Conservation (phyloP, 2,329 filamentous ascomycete species). For the Aspergillus sp. region DNA sequence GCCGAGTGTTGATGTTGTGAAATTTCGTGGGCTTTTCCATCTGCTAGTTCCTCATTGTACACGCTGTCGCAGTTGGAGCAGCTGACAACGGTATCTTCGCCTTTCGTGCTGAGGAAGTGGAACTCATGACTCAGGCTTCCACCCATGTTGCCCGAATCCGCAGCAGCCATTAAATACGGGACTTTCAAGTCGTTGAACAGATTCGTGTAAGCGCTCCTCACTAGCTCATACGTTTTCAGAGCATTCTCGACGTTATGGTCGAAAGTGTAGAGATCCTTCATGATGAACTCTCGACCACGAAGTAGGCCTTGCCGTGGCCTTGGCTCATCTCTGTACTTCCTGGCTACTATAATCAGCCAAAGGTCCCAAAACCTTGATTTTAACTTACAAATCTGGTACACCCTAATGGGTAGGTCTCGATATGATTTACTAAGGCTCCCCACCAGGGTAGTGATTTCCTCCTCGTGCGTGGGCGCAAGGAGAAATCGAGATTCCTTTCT, state of each 20-base stretch:
- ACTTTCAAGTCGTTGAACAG: constrained; percentile 82
- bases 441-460: constrained; percentile 87
- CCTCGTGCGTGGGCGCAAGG: constrained; percentile 90
- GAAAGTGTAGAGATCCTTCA: constrained; percentile 99
- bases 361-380: too few relatives aligned
- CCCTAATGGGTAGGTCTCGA: constrained; percentile 76
- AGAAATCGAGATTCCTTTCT: constrained; percentile 73
- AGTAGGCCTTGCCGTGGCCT: constrained; percentile 85
- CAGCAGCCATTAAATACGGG: constrained; percentile 80
- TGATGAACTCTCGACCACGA: constrained; percentile 85
- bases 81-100: constrained; percentile 80
- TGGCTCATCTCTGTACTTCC: constrained; percentile 93
- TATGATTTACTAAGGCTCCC: constrained; percentile 73
- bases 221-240: constrained; percentile 73
- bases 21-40: constrained; percentile 34
- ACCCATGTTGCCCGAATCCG: constrained; percentile 95
- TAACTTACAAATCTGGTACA: constrained; percentile 81
- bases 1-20: constrained; percentile 7
- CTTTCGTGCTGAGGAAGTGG: constrained; percentile 74
- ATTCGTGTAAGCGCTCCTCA: constrained; percentile 69
- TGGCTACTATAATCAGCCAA: constrained; percentile 50
- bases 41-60: constrained; percentile 84
- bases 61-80: constrained; percentile 73
- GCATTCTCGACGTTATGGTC: constrained; percentile 69
- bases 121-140: constrained; percentile 93